phyloP scores from a whole-genome alignment of 2,329 filamentous ascomycete species.

The Ilyonectria sp. region DNA sequence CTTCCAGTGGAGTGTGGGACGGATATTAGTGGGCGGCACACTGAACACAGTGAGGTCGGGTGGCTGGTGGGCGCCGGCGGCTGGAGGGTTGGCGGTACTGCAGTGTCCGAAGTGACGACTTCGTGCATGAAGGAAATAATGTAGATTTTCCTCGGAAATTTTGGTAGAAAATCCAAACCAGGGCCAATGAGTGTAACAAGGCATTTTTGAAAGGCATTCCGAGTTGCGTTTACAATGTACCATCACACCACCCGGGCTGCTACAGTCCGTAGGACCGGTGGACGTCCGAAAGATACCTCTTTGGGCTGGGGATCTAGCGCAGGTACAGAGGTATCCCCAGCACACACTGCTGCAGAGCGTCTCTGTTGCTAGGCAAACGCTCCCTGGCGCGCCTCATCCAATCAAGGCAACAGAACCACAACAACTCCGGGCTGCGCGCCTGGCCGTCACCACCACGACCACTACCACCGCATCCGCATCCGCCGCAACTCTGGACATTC shows the following conservation, averaged over 20 bases:
- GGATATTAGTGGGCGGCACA: constrained; percentile 19
- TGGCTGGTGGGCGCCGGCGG: neutral
- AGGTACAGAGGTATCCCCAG: constrained; percentile 17
- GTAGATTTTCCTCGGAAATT: too few species aligned
- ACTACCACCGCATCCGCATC: constrained; percentile 27
- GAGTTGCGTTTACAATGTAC: neutral
- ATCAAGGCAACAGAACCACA: constrained; percentile 40
- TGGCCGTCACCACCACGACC: constrained; percentile 40
- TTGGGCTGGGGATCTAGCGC: constrained; percentile 23
- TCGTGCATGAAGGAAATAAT: too few species aligned
- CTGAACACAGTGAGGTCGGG: constrained; percentile 7
- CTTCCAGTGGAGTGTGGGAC: constrained; percentile 21
- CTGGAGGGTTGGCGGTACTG: neutral
- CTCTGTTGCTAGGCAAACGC: constrained; percentile 46
- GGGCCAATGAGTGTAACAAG: too few species aligned
- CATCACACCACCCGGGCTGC: neutral
- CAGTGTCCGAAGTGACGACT: neutral
- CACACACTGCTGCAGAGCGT: constrained; percentile 22
- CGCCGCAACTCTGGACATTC: constrained; percentile 3
- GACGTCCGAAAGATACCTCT: constrained; percentile 54
- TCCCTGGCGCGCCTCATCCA: constrained; percentile 29
- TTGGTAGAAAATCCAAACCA: too few species aligned
- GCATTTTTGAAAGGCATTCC: too few species aligned
- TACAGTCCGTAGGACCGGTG: neutral
- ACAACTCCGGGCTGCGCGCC: constrained; percentile 41